These are phyloP conservation scores for Claviceps capensis DNA, from an alignment of 2,329 filamentous ascomycete genomes.

Conservation along the genomic window DNA sequence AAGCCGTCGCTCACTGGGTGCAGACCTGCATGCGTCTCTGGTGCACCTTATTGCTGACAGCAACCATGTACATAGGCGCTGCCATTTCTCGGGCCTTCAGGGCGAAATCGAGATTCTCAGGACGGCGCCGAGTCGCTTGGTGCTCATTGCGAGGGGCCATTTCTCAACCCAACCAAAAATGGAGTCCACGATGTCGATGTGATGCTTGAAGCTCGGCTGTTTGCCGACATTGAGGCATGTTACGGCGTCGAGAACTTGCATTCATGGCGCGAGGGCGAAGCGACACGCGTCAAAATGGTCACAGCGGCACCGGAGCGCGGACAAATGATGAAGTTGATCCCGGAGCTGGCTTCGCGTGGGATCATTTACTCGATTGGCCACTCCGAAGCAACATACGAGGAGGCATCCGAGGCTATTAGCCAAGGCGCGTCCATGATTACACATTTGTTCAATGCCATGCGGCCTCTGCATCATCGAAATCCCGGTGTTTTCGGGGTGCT, in stretches of 20 bases:
- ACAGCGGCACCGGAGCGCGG: slow-evolving; percentile 77
- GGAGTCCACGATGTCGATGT: slow-evolving; percentile 71
- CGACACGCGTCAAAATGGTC: slow-evolving; percentile 56
- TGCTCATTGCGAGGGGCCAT: slow-evolving; percentile 84
- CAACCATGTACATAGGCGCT: slow-evolving; percentile 35
- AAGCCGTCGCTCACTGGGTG: background rate
- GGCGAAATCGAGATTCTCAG: slow-evolving; percentile 39
- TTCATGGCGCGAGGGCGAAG: slow-evolving; percentile 19
- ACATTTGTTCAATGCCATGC: slow-evolving; percentile 90
- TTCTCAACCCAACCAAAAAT: slow-evolving; percentile 70
- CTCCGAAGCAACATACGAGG: slow-evolving; percentile 75
- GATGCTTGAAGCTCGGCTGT: slow-evolving; percentile 47
- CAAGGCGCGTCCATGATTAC: slow-evolving; percentile 80
- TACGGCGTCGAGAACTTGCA: slow-evolving; percentile 60
- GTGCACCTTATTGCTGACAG: slow-evolving; percentile 1
- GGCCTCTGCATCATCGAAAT: slow-evolving; percentile 78
- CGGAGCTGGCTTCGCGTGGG: slow-evolving; percentile 46
- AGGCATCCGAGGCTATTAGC: slow-evolving; percentile 57
- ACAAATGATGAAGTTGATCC: slow-evolving; percentile 54
- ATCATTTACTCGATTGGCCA: slow-evolving; percentile 76
- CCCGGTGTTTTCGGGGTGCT: slow-evolving; percentile 81
- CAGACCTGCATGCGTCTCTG: background rate
- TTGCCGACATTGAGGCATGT: slow-evolving; percentile 53
- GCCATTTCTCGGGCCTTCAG: slow-evolving; percentile 64
- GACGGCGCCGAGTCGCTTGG: slow-evolving; percentile 78